Evolutionary conservation across 495 filamentous ascomycete genomes (phyloP), one percentile per base, ranked within the genome.

Genomic region (Penicillium malachiteum): DNA sequence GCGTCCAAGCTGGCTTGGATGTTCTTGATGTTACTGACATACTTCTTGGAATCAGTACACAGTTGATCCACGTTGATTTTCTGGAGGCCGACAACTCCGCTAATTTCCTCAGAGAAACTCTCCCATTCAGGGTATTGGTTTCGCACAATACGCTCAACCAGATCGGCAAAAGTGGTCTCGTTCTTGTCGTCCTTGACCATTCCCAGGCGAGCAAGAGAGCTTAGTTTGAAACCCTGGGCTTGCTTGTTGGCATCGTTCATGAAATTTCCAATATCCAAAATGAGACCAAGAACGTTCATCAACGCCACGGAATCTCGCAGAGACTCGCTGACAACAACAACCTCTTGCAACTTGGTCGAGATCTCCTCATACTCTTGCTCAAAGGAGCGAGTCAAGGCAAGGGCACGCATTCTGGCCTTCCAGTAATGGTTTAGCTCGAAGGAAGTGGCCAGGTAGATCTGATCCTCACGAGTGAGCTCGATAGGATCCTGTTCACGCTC

Each of bases 101-200:
- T 76, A 49, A 98, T 94, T 60, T 98, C 94, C 5, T 90, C 87
- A 18, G 79, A 71, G 72, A 97, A 98, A 33, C 78, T 78, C 71
- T 97, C 91, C 90, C 91, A 97, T 70, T 97, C 88, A 2, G 94
- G 90, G 60, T 97, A 97, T 69, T 97, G 94, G 59, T 87, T 91
- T 31, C 94, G 88, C 41, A 98, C 93, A 59, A 97, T 96, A 59
- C 93, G 88, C 71, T 98, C 94, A n/a, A 97, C 91, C 37, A 96
- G 81, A 71, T 98, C 94, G 38, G 92, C 91, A 67, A 98, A 92
- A 2, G 90, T 96, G 4, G 89, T 90, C 69, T 97, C 88, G 65
- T 98, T 98, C 83, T 97, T 96, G 75, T 96, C 91, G 62, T 98
- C 94, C 72, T 98, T 98, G 53, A 97, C 90, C 90, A 97, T 98